Base-by-base conservation (phyloP, 257 asterid species). In the Pogostemon cablin region DNA sequence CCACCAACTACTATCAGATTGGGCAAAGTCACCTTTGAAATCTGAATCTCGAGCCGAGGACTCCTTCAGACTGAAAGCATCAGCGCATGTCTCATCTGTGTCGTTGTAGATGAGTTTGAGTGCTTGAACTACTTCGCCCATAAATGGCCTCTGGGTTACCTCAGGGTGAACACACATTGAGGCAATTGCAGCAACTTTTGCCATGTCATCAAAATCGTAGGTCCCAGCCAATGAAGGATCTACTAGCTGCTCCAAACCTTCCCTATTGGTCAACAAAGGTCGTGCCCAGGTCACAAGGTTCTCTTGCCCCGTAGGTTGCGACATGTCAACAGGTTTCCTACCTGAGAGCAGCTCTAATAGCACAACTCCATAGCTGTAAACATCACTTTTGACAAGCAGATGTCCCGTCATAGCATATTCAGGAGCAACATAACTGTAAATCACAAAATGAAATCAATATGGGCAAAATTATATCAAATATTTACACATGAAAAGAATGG, bases 261-360 rank as follows among this genome's bases (percentile, higher is more conserved):
- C 98, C 57, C 96, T 84, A 60, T 86, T 89, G 57, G 95, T 82
- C 32, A 93, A 86, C 39, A 89, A 80, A 48, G 96, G 95, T 0
- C 99, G 87, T 32, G 99, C 97, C 99, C 99, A 95, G 1, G 99
- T 91, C 57, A 95, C 99, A 0, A 95, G 92, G 79, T 95, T 95
- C 81, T 95, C 99, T 82, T 95, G 90, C 63, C 99, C 99, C 0
- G 85, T 86, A 63, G 97, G 89, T 72, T 95, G 98, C 15, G 95
- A 87, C 96, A 89, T 95, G 84, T 95, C 97, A 11, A 95, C 98
- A 0, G 97, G 98, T 79, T 87, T 86, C 80, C 96, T 86, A 17
- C 97, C 95, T 0, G 97, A 81, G 63, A 95, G 90, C 72, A 89
- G 88, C 87, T 95, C 99, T 50, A 95, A 58, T 41, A 95, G 85